Percentiles rank a stretch among this genome's conserved stretches.
phyloP scores from a whole-genome alignment of 179 eudicot species.

The Kewa caespitosa region DNA sequence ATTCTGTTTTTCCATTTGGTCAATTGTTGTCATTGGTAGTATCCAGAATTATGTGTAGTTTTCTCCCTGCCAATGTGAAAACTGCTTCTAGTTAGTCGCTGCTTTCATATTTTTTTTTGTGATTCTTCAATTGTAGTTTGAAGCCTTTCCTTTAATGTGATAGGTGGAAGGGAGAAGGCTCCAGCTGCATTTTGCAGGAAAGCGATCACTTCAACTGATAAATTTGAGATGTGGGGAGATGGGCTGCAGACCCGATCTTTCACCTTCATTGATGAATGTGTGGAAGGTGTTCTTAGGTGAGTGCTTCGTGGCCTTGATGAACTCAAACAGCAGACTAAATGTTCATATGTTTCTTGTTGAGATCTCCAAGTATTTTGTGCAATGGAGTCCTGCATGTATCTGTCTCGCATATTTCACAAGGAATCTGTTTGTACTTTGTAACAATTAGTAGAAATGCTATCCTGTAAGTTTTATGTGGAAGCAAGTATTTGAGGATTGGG shows the following conservation, averaged over 20 bases:
- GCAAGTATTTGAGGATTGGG: too few species aligned
- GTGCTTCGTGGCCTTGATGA: not conserved
- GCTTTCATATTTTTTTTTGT: not conserved
- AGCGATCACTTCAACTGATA: conserved; percentile 75
- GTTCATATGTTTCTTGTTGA: not conserved
- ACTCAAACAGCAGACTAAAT: not conserved
- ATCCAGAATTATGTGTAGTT: too few species aligned
- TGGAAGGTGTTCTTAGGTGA: conserved; percentile 94
- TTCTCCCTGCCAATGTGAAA: not conserved
- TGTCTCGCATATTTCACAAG: not conserved
- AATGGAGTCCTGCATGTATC: not conserved
- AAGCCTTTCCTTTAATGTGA: not conserved
- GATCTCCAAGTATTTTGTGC: not conserved
- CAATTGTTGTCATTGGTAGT: not conserved
- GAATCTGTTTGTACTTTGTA: not conserved
- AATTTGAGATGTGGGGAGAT: conserved; percentile 99
- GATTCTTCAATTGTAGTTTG: not conserved
- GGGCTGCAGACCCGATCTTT: conserved; percentile 95
- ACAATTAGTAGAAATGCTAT: not conserved
- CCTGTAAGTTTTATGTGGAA: not conserved
- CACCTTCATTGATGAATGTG: conserved; percentile 98
- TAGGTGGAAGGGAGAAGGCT: conserved; percentile 98
- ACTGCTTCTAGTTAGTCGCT: not conserved
- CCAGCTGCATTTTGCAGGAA: conserved; percentile 98
- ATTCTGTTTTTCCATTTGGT: not conserved